Percentiles rank a stretch among this genome's conserved stretches.
These are phyloP conservation scores for Colletotrichum sp. DNA, from an alignment of 2,329 filamentous ascomycete genomes.

Conservation along the genomic window DNA sequence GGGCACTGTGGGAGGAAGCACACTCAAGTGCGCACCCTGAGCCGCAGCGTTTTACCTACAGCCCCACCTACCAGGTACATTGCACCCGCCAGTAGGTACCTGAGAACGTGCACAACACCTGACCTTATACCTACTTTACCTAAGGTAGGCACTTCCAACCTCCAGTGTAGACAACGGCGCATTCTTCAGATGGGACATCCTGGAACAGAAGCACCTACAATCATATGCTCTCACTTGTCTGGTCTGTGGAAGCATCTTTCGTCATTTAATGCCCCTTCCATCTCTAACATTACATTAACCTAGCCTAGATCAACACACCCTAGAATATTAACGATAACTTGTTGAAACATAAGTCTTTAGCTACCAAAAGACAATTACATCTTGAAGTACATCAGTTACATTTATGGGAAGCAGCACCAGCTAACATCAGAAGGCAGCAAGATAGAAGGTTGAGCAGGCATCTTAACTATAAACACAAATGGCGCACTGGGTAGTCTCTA, in stretches of 20 bases:
- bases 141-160: not conserved
- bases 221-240: not conserved
- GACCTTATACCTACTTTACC: not conserved
- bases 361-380: not conserved
- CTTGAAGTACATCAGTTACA: not conserved
- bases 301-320: not conserved
- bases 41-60: no score
- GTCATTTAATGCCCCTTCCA: not conserved
- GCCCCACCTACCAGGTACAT: not conserved
- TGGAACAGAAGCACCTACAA: not conserved
- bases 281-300: not conserved
- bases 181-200: not conserved
- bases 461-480: not conserved
- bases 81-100: not conserved
- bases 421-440: not conserved
- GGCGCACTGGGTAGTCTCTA: not conserved
- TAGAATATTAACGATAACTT: not conserved
- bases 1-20: not conserved
- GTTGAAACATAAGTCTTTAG: not conserved
- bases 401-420: not conserved
- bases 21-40: not conserved
- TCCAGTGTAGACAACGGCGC: not conserved
- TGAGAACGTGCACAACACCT: not conserved
- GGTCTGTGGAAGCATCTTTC: not conserved
- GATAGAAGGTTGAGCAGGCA: not conserved